phyloP scores from a whole-genome alignment of 805 yeast species.

The Schwanniomyces pseudopolymorphus region DNA sequence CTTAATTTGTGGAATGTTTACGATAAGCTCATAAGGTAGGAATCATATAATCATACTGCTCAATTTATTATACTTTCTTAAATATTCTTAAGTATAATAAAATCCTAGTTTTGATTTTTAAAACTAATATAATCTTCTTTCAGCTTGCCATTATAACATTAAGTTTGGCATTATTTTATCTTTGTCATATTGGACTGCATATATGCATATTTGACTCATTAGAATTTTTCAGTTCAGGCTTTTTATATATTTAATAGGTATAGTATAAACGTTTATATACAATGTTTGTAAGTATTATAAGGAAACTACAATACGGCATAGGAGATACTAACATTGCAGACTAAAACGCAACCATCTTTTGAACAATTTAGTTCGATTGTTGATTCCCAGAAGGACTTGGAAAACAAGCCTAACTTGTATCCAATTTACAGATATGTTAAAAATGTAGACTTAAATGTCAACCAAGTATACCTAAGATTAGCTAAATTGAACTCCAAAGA shows the following conservation, averaged over 20 bases:
- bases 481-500: conserved; percentile 57
- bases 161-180: no score
- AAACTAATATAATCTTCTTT: no score
- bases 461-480: conserved; percentile 82
- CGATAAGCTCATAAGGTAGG: no score
- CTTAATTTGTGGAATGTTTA: no score
- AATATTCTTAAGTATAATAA: no score
- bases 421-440: conserved; percentile 77
- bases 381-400: conserved; percentile 11
- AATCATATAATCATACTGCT: no score
- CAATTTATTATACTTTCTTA: no score
- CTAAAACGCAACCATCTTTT: conserved; percentile 37
- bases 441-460: conserved; percentile 83
- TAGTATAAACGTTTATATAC: neutral
- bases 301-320: neutral
- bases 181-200: neutral
- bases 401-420: conserved; percentile 58
- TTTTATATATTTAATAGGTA: neutral
- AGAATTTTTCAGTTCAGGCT: neutral
- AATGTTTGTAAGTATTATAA: conserved; percentile 24
- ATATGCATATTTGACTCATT: neutral
- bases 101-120: no score
- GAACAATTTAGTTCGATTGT: conserved; percentile 28
- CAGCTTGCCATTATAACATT: no score
- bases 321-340: conserved; percentile 19